Evolutionary conservation across 148 eudicot species (phyloP), one percentile per base, ranked within the genome.

Genomic region (Rhododendron ovatum): DNA sequence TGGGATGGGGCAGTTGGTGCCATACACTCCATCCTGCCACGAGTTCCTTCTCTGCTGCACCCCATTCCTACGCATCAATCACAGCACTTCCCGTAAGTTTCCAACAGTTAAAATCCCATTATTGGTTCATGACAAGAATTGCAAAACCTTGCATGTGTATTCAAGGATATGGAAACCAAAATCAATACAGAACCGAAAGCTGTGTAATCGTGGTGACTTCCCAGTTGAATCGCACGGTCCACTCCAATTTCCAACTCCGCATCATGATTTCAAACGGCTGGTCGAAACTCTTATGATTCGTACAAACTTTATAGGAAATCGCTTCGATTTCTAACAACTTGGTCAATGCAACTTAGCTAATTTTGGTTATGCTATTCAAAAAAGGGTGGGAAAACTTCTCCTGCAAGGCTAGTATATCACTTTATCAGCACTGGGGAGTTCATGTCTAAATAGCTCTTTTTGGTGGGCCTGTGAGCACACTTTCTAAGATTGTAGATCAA

Each of bases 1-100:
- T 35, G 93, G 96, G 74, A 94, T 94, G 28, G 96, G 96, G 83
- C 96, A 94, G 81, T 90, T 94, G 5, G 96, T 94, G 57, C 96
- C 96, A 39, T 84, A 90, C 5, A 92, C 92, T 9, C 96, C 96
- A 47, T 94, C 96, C 83, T 94, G 93, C 94, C 94, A 94, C 10
- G 96, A 92, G 86, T 94, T 94, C 82, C 92, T 94, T 83, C 91
- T 89, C 61, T 94, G 94, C 78, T 90, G 93, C 80, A 92, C 83
- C 50, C 96, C 96, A 81, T 91, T 92, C 96, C 94, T 94, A 90
- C 86, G 20, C 84, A 67, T n/a, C 10, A 57, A 20, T 81, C 69
- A 78, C 47, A 76, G 24, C 35, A 51, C 33, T 84, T 74, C 5
- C 41, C 30, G 11, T 83, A 3, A 84, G 81, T 45, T 78, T 78